Conservation (phyloP, 2,329 filamentous ascomycete genomes). For the Cladosporium sp. region DNA sequence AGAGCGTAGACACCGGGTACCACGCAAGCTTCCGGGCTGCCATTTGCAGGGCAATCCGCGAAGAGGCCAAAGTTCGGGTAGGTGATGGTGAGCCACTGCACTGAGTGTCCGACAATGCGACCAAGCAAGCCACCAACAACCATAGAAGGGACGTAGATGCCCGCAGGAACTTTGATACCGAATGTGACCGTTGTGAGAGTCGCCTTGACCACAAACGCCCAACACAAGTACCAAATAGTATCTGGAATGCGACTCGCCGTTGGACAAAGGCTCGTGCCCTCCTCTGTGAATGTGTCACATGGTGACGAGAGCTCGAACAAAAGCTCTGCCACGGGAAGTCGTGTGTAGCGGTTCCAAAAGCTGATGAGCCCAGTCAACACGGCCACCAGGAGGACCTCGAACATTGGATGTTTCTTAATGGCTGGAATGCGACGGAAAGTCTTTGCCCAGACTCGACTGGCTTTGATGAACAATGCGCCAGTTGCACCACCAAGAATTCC, state of each 20-base stretch:
- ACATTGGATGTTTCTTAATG: conserved; percentile 80
- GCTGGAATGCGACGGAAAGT: conserved; percentile 78
- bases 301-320: conserved; percentile 88
- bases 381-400: conserved; percentile 88
- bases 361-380: conserved; percentile 79
- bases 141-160: conserved; percentile 98
- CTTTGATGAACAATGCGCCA: conserved; percentile 95
- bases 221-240: conserved; percentile 69
- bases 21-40: conserved; percentile 76
- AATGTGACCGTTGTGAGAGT: conserved; percentile 88
- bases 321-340: conserved; percentile 84
- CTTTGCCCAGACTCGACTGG: conserved; percentile 84
- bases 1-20: conserved; percentile 96
- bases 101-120: conserved; percentile 79
- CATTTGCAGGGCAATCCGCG: conserved; percentile 68
- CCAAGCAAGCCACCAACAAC: conserved; percentile 93
- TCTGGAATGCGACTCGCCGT: conserved; percentile 73
- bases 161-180: conserved; percentile 92
- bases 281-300: conserved; percentile 69
- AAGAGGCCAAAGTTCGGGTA: conserved; percentile 74
- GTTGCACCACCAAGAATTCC: conserved; percentile 81
- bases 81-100: conserved; percentile 77
- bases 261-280: conserved; percentile 79
- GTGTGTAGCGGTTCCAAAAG: conserved; percentile 93
- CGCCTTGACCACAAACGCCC: conserved; percentile 87